A percentile compares a stretch with the other conserved stretches of the same genome.
Conservation (phyloP, 2,329 filamentous ascomycete genomes). For the Stachybotrys echinatus region DNA sequence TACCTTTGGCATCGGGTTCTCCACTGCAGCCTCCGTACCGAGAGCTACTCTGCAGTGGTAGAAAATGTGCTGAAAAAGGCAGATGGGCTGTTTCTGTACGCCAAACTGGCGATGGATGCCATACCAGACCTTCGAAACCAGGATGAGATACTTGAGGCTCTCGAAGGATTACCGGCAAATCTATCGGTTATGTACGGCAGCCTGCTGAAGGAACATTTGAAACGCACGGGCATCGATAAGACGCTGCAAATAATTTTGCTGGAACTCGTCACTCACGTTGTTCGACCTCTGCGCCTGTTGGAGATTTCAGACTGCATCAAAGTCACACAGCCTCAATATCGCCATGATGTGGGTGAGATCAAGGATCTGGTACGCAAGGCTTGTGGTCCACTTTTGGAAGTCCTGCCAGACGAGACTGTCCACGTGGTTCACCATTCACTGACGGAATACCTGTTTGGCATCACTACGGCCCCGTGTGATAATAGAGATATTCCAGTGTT, state of each 20-base stretch:
- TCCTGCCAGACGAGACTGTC: constrained; percentile 36
- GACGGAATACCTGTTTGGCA: constrained; percentile 32
- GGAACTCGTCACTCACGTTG: constrained; percentile 33
- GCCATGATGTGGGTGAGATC: constrained; percentile 12
- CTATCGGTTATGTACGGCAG: constrained; percentile 32
- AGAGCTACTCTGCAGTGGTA: neutral
- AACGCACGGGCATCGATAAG: constrained; percentile 20
- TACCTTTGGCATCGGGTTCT: constrained; percentile 21
- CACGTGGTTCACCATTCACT: constrained; percentile 41
- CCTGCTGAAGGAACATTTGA: constrained; percentile 30
- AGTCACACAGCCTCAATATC: constrained; percentile 1
- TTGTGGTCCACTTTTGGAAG: constrained; percentile 37
- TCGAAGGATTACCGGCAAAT: constrained; percentile 25
- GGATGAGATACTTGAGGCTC: constrained; percentile 14
- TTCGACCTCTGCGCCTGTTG: constrained; percentile 32
- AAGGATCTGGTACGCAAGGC: constrained; percentile 30
- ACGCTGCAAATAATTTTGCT: constrained; percentile 30
- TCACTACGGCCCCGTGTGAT: neutral
- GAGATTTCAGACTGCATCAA: constrained; percentile 30
- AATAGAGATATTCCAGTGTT: neutral
- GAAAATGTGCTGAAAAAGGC: neutral
- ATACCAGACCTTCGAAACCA: constrained; percentile 14
- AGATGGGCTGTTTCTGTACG: constrained; percentile 37
- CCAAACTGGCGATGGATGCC: constrained; percentile 33
- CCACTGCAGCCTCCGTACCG: too few relatives aligned